Evolutionary conservation across 169 alveolate species (phyloP).

Genomic region (Blepharisma undulans): DNA sequence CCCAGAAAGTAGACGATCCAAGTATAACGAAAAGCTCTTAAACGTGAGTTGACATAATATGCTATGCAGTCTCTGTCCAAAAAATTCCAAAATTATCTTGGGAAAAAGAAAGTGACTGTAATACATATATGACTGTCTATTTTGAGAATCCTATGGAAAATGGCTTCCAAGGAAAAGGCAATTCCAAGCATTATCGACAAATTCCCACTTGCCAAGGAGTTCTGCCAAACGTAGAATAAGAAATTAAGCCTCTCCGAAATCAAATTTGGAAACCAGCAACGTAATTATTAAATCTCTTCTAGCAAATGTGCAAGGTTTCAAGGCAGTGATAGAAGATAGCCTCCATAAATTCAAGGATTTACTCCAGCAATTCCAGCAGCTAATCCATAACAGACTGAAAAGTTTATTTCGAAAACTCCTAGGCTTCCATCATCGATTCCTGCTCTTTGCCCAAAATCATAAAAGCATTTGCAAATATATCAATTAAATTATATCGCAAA

Average conservation of each 20-base stretch:
- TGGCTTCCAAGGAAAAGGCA: neutral
- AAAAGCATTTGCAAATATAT: constrained; percentile 19
- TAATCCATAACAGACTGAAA: neutral
- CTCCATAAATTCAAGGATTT: constrained; percentile 13
- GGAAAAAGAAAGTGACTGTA: constrained; percentile 14
- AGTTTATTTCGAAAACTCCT: neutral
- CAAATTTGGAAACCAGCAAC: neutral
- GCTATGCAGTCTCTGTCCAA: neutral
- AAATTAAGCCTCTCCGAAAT: constrained; percentile 8
- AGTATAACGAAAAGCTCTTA: neutral
- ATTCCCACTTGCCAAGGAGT: constrained; percentile 17
- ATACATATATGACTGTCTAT: neutral
- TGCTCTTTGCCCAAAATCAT: neutral
- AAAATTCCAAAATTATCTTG: neutral
- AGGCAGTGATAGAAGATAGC: neutral
- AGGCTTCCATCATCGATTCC: neutral
- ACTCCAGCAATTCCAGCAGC: neutral
- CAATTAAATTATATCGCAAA: neutral
- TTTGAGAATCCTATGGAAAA: neutral
- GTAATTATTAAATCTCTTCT: neutral
- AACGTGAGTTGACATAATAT: neutral
- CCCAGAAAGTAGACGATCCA: neutral
- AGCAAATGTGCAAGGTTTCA: neutral
- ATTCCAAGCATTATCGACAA: neutral
- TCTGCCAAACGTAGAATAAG: neutral